A percentile compares a stretch with the other conserved stretches of the same genome.
Conservation (phyloP, 2,329 filamentous ascomycete genomes). For the Colletotrichum incanum region DNA sequence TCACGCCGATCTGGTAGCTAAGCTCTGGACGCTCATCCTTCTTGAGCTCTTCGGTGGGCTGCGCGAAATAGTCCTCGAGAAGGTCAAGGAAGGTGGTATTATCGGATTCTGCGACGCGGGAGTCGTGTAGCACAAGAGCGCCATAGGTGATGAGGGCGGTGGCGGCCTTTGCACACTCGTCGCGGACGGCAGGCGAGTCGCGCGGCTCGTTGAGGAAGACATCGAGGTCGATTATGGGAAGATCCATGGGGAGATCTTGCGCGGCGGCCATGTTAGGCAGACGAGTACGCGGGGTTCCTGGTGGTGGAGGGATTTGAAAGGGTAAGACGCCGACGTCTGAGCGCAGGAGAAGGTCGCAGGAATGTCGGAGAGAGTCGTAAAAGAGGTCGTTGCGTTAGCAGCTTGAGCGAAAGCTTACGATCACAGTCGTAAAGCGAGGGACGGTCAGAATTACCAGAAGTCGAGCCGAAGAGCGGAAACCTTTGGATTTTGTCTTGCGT, state of each 20-base stretch:
- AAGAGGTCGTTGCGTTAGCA: background rate
- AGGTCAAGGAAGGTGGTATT: conserved; percentile 73
- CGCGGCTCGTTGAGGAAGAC: conserved; percentile 64
- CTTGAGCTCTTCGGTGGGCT: conserved; percentile 63
- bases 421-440: background rate
- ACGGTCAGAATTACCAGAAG: background rate
- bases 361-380: background rate
- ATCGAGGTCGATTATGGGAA: conserved; percentile 73
- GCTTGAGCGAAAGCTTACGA: background rate
- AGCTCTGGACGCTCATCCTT: conserved; percentile 71
- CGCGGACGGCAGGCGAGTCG: conserved; percentile 60
- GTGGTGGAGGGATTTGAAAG: background rate
- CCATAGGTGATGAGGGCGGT: conserved; percentile 72
- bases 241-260: conserved; percentile 64
- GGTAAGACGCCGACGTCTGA: background rate
- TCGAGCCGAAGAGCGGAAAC: conserved; percentile 3
- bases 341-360: background rate
- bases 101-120: conserved; percentile 69
- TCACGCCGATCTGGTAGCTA: conserved; percentile 74
- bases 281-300: background rate
- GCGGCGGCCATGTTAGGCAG: conserved; percentile 45
- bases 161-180: conserved; percentile 69
- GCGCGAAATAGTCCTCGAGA: conserved; percentile 76
- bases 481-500: conserved; percentile 10
- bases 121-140: conserved; percentile 73